Evolutionary conservation across 1,284 basidiomycete species (phyloP).

Genomic region (Stygiomarasmius scandens): DNA sequence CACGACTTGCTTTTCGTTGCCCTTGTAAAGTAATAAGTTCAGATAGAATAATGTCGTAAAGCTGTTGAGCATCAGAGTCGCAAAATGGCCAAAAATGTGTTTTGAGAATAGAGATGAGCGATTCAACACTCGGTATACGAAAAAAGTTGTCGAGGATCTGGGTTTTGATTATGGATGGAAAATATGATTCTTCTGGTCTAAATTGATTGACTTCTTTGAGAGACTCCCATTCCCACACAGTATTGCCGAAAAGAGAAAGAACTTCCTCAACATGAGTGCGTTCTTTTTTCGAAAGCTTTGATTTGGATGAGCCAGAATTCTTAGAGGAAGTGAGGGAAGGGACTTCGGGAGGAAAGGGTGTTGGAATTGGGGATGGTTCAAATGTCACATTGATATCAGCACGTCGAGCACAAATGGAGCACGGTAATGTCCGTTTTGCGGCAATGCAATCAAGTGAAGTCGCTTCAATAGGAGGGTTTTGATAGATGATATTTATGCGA

Average conservation of each 20-base stretch:
- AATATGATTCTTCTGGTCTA: neutral
- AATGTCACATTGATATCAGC: neutral
- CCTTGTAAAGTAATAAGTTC: neutral
- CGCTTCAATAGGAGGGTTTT: slow-evolving; percentile 4
- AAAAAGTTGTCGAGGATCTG: neutral
- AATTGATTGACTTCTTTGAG: neutral
- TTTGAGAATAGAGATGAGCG: neutral
- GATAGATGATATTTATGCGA: slow-evolving; percentile 1
- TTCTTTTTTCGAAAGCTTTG: neutral
- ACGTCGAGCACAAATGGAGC: slow-evolving; percentile 4
- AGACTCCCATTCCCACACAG: neutral
- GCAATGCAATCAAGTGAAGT: slow-evolving; percentile 5
- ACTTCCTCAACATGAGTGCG: neutral
- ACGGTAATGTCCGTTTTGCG: neutral
- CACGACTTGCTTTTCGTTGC: neutral
- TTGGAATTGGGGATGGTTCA: neutral
- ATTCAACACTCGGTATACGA: neutral
- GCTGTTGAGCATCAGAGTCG: neutral
- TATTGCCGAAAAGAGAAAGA: neutral
- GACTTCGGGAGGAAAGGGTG: neutral
- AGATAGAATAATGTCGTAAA: neutral
- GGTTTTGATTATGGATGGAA: neutral
- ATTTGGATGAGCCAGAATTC: neutral
- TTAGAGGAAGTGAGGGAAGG: neutral
- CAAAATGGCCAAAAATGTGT: neutral